phyloP scores from a whole-genome alignment of 1,139 yeast species.

The Sugiyamaella novakii region DNA sequence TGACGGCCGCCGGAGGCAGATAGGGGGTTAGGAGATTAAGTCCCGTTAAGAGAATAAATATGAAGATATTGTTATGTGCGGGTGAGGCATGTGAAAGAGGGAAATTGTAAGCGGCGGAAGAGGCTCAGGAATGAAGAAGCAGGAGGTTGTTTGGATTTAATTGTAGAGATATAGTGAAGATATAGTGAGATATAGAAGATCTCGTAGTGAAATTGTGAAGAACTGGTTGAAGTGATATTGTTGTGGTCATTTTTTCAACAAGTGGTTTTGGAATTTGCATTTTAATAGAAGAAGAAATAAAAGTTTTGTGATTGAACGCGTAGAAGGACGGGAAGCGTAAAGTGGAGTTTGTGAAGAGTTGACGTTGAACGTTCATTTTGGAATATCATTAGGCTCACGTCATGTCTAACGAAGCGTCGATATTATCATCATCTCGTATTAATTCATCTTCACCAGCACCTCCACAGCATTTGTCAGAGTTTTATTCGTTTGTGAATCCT shows the following conservation, averaged over 20 bases:
- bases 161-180: not conserved
- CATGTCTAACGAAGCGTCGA: constrained; percentile 12
- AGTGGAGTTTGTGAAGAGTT: no score
- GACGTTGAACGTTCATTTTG: no score
- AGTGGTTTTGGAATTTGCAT: no score
- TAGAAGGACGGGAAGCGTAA: no score
- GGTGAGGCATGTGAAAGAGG: not conserved
- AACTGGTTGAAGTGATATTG: not conserved
- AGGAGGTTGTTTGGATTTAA: not conserved
- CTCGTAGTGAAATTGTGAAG: not conserved
- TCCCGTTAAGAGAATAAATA: no score
- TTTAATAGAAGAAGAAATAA: no score
- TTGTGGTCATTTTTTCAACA: no score
- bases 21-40: no score
- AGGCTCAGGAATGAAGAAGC: not conserved
- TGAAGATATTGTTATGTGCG: no score
- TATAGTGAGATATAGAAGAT: not conserved
- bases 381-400: not conserved
- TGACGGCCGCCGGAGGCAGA: no score
- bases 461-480: constrained; percentile 54
- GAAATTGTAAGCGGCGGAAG: not conserved
- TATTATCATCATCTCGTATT: constrained; percentile 5
- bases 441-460: constrained; percentile 19
- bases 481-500: constrained; percentile 50
- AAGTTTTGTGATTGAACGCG: not conserved